Conservation (phyloP, 2,329 filamentous ascomycete genomes). For the Diaporthe citri region DNA sequence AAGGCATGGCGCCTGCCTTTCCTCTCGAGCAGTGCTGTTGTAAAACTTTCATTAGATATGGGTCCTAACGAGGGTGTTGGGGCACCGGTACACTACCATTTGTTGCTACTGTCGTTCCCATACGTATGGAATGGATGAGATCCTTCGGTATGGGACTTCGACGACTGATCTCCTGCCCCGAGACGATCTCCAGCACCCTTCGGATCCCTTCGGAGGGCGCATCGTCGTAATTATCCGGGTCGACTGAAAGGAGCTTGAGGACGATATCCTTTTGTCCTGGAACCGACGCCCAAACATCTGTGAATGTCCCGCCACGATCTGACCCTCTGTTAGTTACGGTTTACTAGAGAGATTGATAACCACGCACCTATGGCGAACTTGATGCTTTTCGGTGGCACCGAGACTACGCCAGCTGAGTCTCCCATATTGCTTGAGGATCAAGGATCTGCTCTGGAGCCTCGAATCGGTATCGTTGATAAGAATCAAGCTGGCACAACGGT, state of each 20-base stretch:
- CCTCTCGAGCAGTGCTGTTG: conserved; percentile 70
- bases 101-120: conserved; percentile 82
- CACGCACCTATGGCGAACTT: conserved; percentile 36
- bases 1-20: conserved; percentile 80
- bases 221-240: conserved; percentile 78
- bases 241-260: conserved; percentile 80
- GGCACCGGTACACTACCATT: conserved; percentile 59
- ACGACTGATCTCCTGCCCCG: conserved; percentile 65
- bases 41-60: background rate
- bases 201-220: conserved; percentile 79
- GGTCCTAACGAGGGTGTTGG: background rate
- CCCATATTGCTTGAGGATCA: conserved; percentile 11
- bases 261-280: conserved; percentile 26
- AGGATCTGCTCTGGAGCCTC: no score
- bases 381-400: conserved; percentile 29
- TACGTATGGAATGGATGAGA: conserved; percentile 69
- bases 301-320: conserved; percentile 39
- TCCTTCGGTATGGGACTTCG: conserved; percentile 46
- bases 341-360: background rate
- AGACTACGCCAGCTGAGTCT: background rate
- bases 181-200: conserved; percentile 72
- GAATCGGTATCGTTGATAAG: background rate
- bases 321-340: background rate
- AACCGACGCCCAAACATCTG: conserved; percentile 37
- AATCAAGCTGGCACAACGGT: background rate